A percentile compares a stretch with the other conserved stretches of the same genome.
Conservation (phyloP, 2,329 filamentous ascomycete species). For the Penicillium capsulatum region DNA sequence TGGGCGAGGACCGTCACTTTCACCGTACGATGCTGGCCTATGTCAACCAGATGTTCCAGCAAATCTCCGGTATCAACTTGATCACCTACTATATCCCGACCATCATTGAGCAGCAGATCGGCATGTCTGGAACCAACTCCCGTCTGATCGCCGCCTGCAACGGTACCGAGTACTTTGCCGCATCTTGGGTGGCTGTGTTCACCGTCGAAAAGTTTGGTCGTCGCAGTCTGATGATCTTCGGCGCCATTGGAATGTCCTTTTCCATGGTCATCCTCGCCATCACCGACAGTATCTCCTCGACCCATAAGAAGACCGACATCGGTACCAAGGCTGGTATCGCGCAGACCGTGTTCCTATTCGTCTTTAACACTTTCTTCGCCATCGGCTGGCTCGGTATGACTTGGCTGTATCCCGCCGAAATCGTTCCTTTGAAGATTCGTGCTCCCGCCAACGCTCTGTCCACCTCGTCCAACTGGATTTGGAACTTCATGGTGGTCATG, state of each 20-base stretch:
- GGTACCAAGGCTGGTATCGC: conserved; percentile 24
- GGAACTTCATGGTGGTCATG: conserved; percentile 64
- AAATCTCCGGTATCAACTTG: conserved; percentile 40
- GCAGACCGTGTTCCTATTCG: conserved; percentile 49
- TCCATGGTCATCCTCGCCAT: conserved; percentile 53
- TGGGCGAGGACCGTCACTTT: conserved; percentile 51
- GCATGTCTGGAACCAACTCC: conserved; percentile 32
- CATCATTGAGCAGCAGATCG: conserved; percentile 38
- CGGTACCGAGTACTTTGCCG: conserved; percentile 49
- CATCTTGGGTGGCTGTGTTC: conserved; percentile 47
- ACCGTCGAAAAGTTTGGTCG: conserved; percentile 50
- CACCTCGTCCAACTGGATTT: conserved; percentile 59
- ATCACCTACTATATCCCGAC: conserved; percentile 42
- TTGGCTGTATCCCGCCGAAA: conserved; percentile 51
- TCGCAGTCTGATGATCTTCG: conserved; percentile 66
- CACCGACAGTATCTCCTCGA: conserved; percentile 22
- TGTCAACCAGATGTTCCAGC: conserved; percentile 52
- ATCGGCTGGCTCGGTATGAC: conserved; percentile 62
- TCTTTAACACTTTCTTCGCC: conserved; percentile 65
- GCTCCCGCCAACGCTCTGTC: conserved; percentile 61
- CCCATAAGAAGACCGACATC: conserved; percentile 1
- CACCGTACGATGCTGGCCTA: conserved; percentile 52
- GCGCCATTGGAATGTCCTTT: conserved; percentile 56
- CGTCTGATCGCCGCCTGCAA: conserved; percentile 48
- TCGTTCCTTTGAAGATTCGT: conserved; percentile 55